Evolutionary conservation across 2,329 filamentous ascomycete genomes (phyloP), one percentile per base, ranked within the genome.

Genomic region (Tolypocladium cylindrosporum): DNA sequence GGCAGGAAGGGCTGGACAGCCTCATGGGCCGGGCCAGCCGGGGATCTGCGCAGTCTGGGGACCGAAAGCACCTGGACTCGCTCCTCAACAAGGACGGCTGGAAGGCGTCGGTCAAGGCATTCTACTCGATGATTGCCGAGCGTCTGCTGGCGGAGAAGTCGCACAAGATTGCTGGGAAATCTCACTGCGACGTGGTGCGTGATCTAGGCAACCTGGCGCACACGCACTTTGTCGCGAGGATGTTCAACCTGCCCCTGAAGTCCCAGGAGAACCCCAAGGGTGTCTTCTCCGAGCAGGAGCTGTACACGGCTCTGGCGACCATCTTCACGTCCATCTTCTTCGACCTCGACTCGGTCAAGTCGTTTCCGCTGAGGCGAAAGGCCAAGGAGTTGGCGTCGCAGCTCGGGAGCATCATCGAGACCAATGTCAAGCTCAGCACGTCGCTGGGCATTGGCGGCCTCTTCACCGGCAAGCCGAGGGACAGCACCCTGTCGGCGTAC

Each of bases 101-200:
- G 80, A 74, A 81, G 43, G 71, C 75, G 10, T 77, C 84, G 11
- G 77, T 91, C 64, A 86, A 85, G 73, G 71, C 74, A 0, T 91
- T 91, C 66, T 91, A 88, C 68, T 77, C 84, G 13, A 75, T 81
- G 39, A 85, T 82, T 16, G 85, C 82, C 1, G 73, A 82, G 55
- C 74, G 79, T 36, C 76, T 94, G 3, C 76, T 95, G 24, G 69
- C 74, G 0, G 78, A 84, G 36, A 89, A 90, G 69, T 83, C 82
- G 50, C 89, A 84, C 70, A 80, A 78, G 58, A 78, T 92, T 1
- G 72, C 65, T 36, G 73, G 69, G 1, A 67, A 64, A 57, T 80
- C 77, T 4, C 86, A 90, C 67, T 80, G 91, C 45, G 90, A 94
- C 64, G 77, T 92, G 4, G 75, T 90, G 11, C 81, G 85, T 31